phyloP scores from a whole-genome alignment of 2,329 filamentous ascomycete genomes.

The Fusarium sp. region DNA sequence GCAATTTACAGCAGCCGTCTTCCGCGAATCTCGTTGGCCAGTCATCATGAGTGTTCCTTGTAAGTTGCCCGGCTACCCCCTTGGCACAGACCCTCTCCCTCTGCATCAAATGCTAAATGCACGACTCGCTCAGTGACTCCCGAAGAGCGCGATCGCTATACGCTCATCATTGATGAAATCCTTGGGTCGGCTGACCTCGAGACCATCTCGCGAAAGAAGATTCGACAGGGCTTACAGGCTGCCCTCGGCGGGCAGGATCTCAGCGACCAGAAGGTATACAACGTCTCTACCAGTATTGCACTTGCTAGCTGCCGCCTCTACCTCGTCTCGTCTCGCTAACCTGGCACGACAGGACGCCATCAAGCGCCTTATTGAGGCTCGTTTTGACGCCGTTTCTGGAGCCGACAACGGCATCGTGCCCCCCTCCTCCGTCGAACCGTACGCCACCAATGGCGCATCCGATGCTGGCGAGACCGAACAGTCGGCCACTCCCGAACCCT shows the following conservation, averaged over 20 bases:
- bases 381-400: constrained; percentile 77
- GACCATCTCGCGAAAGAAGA: constrained; percentile 73
- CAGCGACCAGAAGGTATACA: constrained; percentile 67
- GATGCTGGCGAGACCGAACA: constrained; percentile 60
- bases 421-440: constrained; percentile 51
- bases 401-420: constrained; percentile 60
- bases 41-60: constrained; percentile 44
- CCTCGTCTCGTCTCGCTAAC: constrained; percentile 10
- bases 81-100: constrained; percentile 18
- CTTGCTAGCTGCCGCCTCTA: not conserved
- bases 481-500: constrained; percentile 59
- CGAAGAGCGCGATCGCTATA: constrained; percentile 65
- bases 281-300: not conserved
- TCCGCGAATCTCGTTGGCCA: not conserved
- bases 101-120: constrained; percentile 5
- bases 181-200: constrained; percentile 68
- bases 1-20: constrained; percentile 3
- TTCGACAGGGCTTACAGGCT: constrained; percentile 67
- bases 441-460: constrained; percentile 49
- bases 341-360: constrained; percentile 64
- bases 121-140: constrained; percentile 57
- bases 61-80: constrained; percentile 27
- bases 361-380: constrained; percentile 77
- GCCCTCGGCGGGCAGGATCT: constrained; percentile 68
- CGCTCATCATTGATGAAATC: constrained; percentile 70